phyloP scores from a whole-genome alignment of 495 filamentous ascomycete species.

The Staphylotrichum tortipilum region DNA sequence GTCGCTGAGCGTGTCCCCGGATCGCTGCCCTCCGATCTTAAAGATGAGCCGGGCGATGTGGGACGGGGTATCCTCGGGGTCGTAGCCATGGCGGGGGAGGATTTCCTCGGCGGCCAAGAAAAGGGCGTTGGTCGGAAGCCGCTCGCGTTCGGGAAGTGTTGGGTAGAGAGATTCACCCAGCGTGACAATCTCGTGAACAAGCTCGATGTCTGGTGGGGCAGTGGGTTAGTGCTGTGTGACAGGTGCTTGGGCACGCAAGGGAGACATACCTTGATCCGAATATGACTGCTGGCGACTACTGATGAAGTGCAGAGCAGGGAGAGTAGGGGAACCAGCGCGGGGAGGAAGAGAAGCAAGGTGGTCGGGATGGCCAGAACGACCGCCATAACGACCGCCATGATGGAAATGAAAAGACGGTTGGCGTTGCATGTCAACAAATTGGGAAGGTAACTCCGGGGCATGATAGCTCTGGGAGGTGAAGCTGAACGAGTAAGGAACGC shows the following conservation, averaged over 20 bases:
- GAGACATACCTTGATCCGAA: background rate
- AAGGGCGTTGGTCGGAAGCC: constrained; percentile 65
- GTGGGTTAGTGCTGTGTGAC: constrained; percentile 7
- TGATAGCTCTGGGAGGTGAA: background rate
- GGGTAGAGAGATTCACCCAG: constrained; percentile 54
- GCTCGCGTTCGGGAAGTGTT: constrained; percentile 48
- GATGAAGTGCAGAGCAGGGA: background rate
- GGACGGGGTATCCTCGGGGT: constrained; percentile 59
- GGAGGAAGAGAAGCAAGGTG: background rate
- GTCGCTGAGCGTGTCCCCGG: constrained; percentile 29
- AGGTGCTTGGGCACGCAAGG: background rate
- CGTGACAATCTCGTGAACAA: constrained; percentile 68
- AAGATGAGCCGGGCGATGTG: constrained; percentile 71
- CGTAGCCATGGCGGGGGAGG: constrained; percentile 55
- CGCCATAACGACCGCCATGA: background rate
- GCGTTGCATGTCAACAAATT: background rate
- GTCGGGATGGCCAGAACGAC: no score
- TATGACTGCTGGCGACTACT: background rate
- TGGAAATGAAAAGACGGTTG: background rate
- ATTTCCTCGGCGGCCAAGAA: constrained; percentile 72
- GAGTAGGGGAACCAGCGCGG: background rate
- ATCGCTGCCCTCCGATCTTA: constrained; percentile 57
- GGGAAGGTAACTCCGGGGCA: background rate
- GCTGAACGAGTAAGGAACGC: background rate
- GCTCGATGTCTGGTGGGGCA: constrained; percentile 55